These are phyloP conservation scores for Nemania abortiva DNA, from an alignment of 2,329 filamentous ascomycete species.

Conservation along the genomic window DNA sequence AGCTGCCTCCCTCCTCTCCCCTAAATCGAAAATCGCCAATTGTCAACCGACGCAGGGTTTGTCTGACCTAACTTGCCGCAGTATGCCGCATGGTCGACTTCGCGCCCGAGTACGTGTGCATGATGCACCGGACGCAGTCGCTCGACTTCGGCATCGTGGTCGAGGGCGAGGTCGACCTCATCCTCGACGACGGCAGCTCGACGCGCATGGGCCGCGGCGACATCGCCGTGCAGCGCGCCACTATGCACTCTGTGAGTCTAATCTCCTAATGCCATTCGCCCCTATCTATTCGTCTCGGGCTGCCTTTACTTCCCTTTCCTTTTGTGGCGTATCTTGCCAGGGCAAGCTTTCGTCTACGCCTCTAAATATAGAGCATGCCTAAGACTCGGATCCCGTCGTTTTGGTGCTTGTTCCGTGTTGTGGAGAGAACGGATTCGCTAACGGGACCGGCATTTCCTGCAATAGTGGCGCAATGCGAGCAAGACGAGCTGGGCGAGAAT, in stretches of 20 bases:
- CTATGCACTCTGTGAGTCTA: conserved; percentile 62
- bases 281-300: neutral
- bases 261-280: neutral
- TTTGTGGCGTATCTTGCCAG: neutral
- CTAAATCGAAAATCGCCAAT: neutral
- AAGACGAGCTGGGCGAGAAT: conserved; percentile 38
- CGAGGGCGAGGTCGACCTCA: conserved; percentile 65
- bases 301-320: neutral
- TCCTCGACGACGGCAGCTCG: conserved; percentile 64
- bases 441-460: neutral
- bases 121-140: conserved; percentile 66
- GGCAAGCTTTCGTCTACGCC: neutral
- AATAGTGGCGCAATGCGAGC: conserved; percentile 41
- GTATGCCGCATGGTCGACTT: conserved; percentile 63
- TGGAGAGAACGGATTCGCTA: conserved; percentile 12
- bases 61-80: neutral
- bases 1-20: too few species aligned
- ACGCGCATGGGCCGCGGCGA: conserved; percentile 63
- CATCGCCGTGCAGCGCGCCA: conserved; percentile 67
- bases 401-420: neutral
- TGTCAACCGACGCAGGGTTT: neutral
- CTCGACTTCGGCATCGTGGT: conserved; percentile 68
- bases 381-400: neutral
- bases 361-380: neutral
- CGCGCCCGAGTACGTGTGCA: conserved; percentile 55